Evolutionary conservation across 139 green algal genomes (phyloP), one percentile per base, ranked within the genome.

Genomic region (Chlamydomonas applanata): DNA sequence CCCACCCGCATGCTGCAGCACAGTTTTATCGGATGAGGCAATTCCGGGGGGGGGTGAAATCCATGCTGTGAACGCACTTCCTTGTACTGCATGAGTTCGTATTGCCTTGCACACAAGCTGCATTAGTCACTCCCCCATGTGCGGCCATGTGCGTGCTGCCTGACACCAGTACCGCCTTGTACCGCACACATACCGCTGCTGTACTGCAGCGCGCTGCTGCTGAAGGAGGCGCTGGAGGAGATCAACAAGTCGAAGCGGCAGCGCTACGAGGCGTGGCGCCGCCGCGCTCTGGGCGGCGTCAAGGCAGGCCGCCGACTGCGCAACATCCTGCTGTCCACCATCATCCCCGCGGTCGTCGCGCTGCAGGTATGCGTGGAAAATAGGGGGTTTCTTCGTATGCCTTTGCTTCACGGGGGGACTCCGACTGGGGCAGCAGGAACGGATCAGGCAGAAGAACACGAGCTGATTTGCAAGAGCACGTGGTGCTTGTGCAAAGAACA

Each of bases 151-250:
- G 27, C 29, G 11, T 5, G 30, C 61, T 49, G 14, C 24, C 61
- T 49, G 4, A 40, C 61, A 69, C 17, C 24, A 4, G 11, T 20
- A 69, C 13, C 20, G 17, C 5, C 61, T 45, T 29, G 27, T 44
- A 69, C 30, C 14, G 20, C 61, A 69, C 61, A 49, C 61, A 69
- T 20, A 36, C 14, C 61, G 44, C 61, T 45, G 14, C 14, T 29
- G 9, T 29, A 30, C 25, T 22, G 4, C 81, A 89, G 86, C 71
- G 73, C 83, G 3, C 73, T 91, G 72, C 78, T 91, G 59, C 76
- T 91, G 68, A 90, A 90, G 67, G 87, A 91, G 73, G 85, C 80
- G 5, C 74, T 92, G 46, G 87, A 92, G 73, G 87, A 90, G 69
- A 85, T 92, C 63, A 75, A 53, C 61, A 83, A 80, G 70, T 80